Conservation (phyloP, 1,284 basidiomycete species). For the Cutaneotrichosporon dermatis region DNA sequence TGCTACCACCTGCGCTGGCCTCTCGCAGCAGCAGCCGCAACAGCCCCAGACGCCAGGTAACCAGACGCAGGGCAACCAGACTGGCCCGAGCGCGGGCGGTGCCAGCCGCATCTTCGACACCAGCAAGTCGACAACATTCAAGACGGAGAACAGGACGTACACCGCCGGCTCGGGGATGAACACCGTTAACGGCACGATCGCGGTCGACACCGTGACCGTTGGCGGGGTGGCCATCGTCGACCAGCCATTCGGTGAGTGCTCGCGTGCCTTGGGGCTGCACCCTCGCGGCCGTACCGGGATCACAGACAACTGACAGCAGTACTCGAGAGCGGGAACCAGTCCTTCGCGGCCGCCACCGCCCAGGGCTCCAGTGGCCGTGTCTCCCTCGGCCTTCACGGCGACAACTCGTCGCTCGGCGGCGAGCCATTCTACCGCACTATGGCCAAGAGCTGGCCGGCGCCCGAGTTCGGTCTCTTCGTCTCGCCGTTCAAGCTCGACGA, state of each 20-base stretch:
- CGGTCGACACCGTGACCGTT: not conserved
- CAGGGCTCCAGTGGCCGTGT: not conserved
- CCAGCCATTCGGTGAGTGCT: not conserved
- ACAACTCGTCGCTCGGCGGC: not conserved
- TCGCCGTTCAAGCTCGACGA: not conserved
- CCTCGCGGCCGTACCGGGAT: not conserved
- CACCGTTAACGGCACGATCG: not conserved
- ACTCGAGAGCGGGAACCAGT: not conserved
- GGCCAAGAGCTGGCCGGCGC: not conserved
- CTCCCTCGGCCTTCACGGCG: not conserved
- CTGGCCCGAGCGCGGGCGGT: no score
- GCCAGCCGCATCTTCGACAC: not conserved
- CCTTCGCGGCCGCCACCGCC: not conserved
- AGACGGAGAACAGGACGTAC: not conserved
- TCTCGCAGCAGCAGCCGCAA: no score
- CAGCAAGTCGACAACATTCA: not conserved
- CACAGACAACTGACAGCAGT: not conserved
- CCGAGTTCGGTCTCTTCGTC: not conserved
- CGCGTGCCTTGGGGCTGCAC: no score
- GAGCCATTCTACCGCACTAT: not conserved
- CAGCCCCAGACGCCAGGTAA: no score
- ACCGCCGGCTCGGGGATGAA: no score
- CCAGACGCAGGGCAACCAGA: no score
- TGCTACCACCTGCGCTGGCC: not conserved
- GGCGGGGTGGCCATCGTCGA: not conserved